These are phyloP conservation scores for Magnaporthiopsis incrustans DNA, from an alignment of 2,329 filamentous ascomycete genomes.

Conservation along the genomic window DNA sequence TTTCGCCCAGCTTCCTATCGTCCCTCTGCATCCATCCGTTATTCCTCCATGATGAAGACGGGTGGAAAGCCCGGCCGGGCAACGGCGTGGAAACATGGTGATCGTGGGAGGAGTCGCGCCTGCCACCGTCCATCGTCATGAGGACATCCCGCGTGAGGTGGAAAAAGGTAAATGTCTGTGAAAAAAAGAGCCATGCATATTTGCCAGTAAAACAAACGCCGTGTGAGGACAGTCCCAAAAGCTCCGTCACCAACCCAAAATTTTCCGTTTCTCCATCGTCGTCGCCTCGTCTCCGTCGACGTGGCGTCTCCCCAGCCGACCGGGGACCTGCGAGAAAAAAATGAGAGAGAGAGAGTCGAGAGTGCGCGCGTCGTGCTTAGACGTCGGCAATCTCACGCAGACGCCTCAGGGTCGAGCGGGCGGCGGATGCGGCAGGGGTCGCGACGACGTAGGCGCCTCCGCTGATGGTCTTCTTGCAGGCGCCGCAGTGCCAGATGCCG, in stretches of 20 bases:
- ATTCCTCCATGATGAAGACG: background rate
- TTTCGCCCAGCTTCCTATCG: background rate
- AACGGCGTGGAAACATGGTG: background rate
- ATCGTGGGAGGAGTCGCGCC: background rate
- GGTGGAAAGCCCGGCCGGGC: background rate
- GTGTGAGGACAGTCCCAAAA: background rate
- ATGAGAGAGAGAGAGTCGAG: background rate
- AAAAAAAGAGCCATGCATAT: background rate
- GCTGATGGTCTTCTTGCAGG: slow-evolving; percentile 9
- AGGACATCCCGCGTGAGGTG: background rate
- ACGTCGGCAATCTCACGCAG: slow-evolving; percentile 9
- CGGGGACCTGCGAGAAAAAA: background rate
- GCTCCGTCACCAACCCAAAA: background rate
- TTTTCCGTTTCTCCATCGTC: background rate
- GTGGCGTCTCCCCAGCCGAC: background rate
- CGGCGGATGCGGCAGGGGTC: slow-evolving; percentile 8
- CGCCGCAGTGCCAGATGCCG: slow-evolving; percentile 9
- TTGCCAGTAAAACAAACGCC: background rate
- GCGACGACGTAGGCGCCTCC: slow-evolving; percentile 9
- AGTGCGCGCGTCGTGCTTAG: slow-evolving; percentile 1
- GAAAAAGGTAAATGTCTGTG: background rate
- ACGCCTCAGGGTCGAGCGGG: slow-evolving; percentile 9
- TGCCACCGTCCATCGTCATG: background rate
- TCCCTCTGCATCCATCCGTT: background rate
- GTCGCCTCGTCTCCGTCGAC: background rate